These are phyloP conservation scores for Coemansia asiatica DNA, from an alignment of 192 early-diverging fungal genomes.

Conservation along the genomic window DNA sequence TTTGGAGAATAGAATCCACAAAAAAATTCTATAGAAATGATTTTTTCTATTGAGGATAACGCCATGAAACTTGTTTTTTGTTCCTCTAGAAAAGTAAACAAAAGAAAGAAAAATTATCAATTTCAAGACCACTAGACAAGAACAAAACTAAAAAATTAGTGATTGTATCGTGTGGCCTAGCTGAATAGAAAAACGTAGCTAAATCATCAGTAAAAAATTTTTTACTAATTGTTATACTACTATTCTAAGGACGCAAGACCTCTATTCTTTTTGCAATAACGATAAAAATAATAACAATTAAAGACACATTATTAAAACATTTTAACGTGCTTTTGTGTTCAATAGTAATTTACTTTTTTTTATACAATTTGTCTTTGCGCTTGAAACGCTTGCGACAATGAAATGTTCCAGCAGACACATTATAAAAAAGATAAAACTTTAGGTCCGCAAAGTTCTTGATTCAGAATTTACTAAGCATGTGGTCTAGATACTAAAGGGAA, in stretches of 20 bases:
- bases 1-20: conserved; percentile 1
- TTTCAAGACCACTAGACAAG: neutral
- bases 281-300: neutral
- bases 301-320: too few relatives aligned
- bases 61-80: neutral
- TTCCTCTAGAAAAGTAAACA: neutral
- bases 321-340: neutral
- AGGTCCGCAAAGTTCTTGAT: neutral
- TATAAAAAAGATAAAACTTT: neutral
- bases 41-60: neutral
- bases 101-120: neutral
- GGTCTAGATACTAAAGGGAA: neutral
- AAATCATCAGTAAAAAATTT: neutral
- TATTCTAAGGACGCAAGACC: neutral
- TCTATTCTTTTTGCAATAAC: neutral
- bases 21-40: neutral
- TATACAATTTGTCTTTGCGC: neutral
- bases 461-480: neutral
- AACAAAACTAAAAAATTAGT: neutral
- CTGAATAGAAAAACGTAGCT: neutral
- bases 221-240: neutral
- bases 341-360: neutral
- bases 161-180: neutral
- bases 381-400: neutral
- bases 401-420: conserved; percentile 1